Conservation (phyloP, 2,329 filamentous ascomycete genomes). For the Myriosclerotinia scirpicola region DNA sequence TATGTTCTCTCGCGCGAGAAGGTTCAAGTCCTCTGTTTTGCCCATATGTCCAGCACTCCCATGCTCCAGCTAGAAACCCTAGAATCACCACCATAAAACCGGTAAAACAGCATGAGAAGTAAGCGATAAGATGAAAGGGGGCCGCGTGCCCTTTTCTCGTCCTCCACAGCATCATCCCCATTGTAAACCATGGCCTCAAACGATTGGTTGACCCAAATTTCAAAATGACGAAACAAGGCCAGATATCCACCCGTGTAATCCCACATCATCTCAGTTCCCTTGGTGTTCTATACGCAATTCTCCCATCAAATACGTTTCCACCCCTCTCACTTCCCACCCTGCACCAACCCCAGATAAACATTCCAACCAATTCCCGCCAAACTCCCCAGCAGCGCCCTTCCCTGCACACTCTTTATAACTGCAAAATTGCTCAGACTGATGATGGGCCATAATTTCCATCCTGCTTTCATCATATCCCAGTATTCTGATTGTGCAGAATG, state of each 20-base stretch:
- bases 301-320: no score
- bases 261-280: background rate
- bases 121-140: background rate
- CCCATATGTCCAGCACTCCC: background rate
- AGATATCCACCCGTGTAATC: background rate
- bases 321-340: constrained; percentile 38
- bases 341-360: constrained; percentile 69
- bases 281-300: no score
- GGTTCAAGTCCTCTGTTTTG: background rate
- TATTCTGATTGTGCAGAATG: constrained; percentile 55
- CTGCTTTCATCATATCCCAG: constrained; percentile 63
- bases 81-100: background rate
- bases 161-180: background rate
- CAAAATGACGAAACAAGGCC: background rate
- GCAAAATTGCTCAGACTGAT: constrained; percentile 71
- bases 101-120: background rate
- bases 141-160: background rate
- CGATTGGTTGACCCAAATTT: background rate
- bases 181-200: background rate
- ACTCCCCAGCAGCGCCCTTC: constrained; percentile 68
- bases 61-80: background rate
- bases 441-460: constrained; percentile 70
- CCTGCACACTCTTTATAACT: constrained; percentile 66
- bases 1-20: background rate
- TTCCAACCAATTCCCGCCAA: constrained; percentile 73